phyloP scores from a whole-genome alignment of 805 yeast genomes.

The Teunomyces atbi region DNA sequence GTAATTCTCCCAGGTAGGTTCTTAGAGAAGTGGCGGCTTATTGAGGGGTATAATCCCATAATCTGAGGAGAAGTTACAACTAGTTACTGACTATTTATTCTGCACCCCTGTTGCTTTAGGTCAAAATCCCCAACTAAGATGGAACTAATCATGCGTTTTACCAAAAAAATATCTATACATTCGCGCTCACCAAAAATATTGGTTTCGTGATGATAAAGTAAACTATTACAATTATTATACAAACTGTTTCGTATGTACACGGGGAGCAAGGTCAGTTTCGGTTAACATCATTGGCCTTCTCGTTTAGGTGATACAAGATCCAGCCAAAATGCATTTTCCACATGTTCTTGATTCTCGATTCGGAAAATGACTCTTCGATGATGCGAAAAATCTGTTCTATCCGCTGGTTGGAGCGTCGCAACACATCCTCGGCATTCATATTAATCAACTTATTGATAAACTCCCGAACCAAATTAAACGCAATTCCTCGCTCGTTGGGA shows the following conservation, averaged over 20 bases:
- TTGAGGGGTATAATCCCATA: background rate
- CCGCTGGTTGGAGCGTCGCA: conserved; percentile 9
- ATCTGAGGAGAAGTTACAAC: background rate
- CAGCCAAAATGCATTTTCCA: conserved; percentile 20
- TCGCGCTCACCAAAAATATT: background rate
- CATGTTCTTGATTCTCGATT: conserved; percentile 14
- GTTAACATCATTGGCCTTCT: background rate
- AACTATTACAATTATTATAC: conserved; percentile 1
- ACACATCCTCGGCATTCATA: conserved; percentile 4
- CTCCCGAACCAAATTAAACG: conserved; percentile 21
- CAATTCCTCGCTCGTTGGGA: conserved; percentile 21
- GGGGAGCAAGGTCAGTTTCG: background rate
- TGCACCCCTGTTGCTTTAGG: background rate
- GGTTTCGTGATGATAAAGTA: background rate
- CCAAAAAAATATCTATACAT: background rate
- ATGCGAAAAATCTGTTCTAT: conserved; percentile 15
- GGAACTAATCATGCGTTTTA: background rate
- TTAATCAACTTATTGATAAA: conserved; percentile 14
- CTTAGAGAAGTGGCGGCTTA: background rate
- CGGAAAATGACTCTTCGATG: conserved; percentile 19
- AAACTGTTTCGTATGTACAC: conserved; percentile 1
- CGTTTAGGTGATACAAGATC: conserved; percentile 8
- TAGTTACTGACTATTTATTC: background rate
- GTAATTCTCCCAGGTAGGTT: background rate
- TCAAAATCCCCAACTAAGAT: background rate